Base-by-base conservation (phyloP, 495 filamentous ascomycete genomes). In the Bombardia bombarda region DNA sequence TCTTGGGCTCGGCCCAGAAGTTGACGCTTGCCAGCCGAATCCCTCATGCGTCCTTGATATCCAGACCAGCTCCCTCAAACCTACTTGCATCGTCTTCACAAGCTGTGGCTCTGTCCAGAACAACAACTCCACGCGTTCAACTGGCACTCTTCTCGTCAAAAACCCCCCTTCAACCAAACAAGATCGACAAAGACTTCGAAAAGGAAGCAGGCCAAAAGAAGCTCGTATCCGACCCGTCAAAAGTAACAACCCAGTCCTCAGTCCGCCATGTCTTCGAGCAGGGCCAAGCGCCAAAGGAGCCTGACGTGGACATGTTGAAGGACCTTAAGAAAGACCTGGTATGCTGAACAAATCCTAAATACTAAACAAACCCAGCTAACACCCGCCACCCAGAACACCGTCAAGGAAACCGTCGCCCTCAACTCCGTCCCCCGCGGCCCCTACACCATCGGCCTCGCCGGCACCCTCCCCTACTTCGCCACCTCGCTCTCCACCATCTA, bases 401-500 rank as follows among this genome's bases (percentile, higher is more conserved):
- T 97, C 65, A 83, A 83, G 55, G 86, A 92, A n/a, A 92, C 90
- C 9, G 94, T 98, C 65, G 78, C 76, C 37, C 67, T 98, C 20
- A 53, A 66, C 20, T 72, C 70, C 3, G 90, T 97, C 18, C 92
- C 92, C 24, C 77, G 72, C 59, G 83, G 95, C 57, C 78, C 89
- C 32, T 80, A 87, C 43, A 72, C 72, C 53, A 74, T 98, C 46
- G 93, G 92, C 36, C 74, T 93, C 53, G 87, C 88, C 10, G 92
- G 92, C 60, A 84, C 94, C 3, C 47, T 97, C 10, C 92, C 92
- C 4, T 98, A 98, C 69, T 62, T 93, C 10, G 87, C 75, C 26
- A 97, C 92, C 10, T 94, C 90, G 2, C 49, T 90, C 13, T 75
- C 84, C 28, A 95, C 93, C n/a, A 75, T 95, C 44, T 89, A 79